Conservation (phyloP, 768 basidiomycete genomes). For the Psilocybe azurescens region DNA sequence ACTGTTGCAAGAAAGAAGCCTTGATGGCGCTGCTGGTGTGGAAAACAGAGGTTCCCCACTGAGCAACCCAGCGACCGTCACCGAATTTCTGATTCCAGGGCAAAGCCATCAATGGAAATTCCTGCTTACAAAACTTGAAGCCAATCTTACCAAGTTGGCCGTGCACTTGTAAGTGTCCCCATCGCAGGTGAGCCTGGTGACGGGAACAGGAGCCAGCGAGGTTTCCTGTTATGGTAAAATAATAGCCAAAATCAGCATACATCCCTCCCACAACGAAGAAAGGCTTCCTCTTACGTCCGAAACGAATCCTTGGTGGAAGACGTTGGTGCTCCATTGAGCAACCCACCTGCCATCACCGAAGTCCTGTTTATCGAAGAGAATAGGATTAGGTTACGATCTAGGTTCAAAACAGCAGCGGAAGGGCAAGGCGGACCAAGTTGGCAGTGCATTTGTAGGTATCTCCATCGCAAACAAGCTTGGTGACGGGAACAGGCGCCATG, state of each 20-base stretch:
- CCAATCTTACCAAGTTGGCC: constrained; percentile 2
- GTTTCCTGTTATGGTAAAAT: not conserved
- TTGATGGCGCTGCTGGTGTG: no score
- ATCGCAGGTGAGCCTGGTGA: constrained; percentile 10
- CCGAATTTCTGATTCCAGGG: no score
- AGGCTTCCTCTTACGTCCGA: not conserved
- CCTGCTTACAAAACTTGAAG: no score
- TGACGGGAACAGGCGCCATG: constrained; percentile 7
- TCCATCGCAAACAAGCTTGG: constrained; percentile 13
- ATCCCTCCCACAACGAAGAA: not conserved
- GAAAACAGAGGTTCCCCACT: no score
- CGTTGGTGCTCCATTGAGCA: constrained; percentile 14
- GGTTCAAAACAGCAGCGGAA: no score
- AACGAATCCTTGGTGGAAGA: constrained; percentile 5
- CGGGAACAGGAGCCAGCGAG: constrained; percentile 9
- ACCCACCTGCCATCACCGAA: constrained; percentile 16
- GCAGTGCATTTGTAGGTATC: constrained; percentile 11
- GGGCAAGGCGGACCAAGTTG: not conserved
- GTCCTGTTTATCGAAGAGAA: not conserved
- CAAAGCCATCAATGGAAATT: no score
- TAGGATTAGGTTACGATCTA: not conserved
- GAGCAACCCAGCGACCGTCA: no score
- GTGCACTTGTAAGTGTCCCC: constrained; percentile 10
- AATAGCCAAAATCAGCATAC: not conserved
- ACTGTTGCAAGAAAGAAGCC: no score